Conservation (phyloP, 129 eudicot species). For the Artemisia tridentata region DNA sequence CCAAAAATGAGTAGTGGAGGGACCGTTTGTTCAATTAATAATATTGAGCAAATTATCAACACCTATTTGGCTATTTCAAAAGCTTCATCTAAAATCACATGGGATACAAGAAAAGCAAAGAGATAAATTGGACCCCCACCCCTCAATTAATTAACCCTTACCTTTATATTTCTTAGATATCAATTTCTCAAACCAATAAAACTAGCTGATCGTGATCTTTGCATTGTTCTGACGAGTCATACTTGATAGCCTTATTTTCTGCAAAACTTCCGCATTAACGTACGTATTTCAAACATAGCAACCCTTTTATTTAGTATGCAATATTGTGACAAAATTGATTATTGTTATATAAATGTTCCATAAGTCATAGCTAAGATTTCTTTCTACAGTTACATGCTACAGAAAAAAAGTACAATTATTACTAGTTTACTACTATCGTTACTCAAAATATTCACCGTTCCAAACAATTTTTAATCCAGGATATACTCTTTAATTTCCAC, state of each 20-base stretch:
- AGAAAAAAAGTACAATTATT: too few relatives aligned
- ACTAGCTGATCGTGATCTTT: neutral
- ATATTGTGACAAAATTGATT: too few relatives aligned
- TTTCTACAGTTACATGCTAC: too few relatives aligned
- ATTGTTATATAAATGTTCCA: too few relatives aligned
- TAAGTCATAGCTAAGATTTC: too few relatives aligned
- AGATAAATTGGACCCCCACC: constrained; percentile 23
- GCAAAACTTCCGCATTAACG: too few relatives aligned
- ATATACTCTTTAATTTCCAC: too few relatives aligned
- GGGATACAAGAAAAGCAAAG: constrained; percentile 14
- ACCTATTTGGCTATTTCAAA: constrained; percentile 9
- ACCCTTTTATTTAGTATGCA: too few relatives aligned
- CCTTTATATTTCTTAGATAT: neutral
- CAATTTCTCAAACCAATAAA: neutral
- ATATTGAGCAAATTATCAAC: neutral
- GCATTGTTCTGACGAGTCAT: neutral
- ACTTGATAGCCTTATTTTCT: neutral
- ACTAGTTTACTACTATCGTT: too few relatives aligned
- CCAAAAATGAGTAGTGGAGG: neutral
- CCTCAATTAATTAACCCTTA: neutral
- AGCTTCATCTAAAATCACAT: constrained; percentile 31
- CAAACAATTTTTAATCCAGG: too few relatives aligned
- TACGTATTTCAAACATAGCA: too few relatives aligned
- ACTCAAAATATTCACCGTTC: too few relatives aligned
- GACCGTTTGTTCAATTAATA: constrained; percentile 5